A percentile compares a stretch with the other conserved stretches of the same genome.
Conservation (phyloP, 768 basidiomycete species). For the Candolleomyces aberdarensis region DNA sequence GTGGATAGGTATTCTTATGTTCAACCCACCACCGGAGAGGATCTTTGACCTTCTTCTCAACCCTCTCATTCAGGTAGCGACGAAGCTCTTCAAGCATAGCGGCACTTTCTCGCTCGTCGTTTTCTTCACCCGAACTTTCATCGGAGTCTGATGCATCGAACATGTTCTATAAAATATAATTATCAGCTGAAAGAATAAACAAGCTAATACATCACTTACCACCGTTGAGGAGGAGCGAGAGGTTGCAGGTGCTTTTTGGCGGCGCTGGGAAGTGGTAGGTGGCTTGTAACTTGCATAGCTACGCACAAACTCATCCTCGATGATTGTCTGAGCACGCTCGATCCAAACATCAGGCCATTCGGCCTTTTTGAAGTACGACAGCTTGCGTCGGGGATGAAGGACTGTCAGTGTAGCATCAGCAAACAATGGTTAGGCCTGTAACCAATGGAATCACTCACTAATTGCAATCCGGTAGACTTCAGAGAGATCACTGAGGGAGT, state of each 20-base stretch:
- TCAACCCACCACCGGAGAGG: conserved; percentile 12
- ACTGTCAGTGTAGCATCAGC: not conserved
- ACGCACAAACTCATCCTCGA: not conserved
- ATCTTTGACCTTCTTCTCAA: conserved; percentile 7
- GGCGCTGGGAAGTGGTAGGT: too few relatives aligned
- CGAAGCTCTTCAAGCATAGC: conserved; percentile 10
- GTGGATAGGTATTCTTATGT: conserved; percentile 12
- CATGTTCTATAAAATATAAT: conserved; percentile 13
- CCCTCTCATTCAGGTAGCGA: conserved; percentile 9
- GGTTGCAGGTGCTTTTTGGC: too few relatives aligned
- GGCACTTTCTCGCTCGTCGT: conserved; percentile 2
- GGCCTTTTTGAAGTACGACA: conserved; percentile 10
- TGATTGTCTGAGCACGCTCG: not conserved
- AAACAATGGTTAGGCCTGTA: not conserved
- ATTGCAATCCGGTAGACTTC: conserved; percentile 32
- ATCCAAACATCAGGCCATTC: conserved; percentile 10
- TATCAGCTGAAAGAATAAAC: not conserved
- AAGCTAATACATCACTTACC: not conserved
- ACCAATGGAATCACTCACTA: conserved; percentile 21
- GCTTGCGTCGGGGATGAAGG: conserved; percentile 10
- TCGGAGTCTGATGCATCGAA: conserved; percentile 8
- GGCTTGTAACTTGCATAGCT: not conserved
- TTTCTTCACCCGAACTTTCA: not conserved
- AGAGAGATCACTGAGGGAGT: conserved; percentile 23
- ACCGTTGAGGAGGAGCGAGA: too few relatives aligned